Evolutionary conservation across 108 stramenopile species (phyloP).

Genomic region (Cyclotella sp.): DNA sequence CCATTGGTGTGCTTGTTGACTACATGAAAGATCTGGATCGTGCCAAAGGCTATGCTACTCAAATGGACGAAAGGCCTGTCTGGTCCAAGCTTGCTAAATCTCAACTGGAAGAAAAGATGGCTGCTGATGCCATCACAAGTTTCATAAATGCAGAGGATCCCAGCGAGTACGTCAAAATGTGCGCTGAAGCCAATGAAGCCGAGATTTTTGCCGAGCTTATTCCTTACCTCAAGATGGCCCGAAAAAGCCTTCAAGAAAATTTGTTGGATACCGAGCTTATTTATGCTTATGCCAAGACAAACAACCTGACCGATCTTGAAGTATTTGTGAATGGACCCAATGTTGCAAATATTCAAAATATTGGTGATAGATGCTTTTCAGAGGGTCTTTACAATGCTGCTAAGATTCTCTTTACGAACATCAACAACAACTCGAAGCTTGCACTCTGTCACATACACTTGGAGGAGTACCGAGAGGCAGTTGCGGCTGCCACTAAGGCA

Average conservation of each 20-base stretch:
- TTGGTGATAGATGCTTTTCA: constrained; percentile 95
- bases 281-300: constrained; percentile 96
- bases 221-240: constrained; percentile 99
- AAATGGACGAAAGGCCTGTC: constrained; percentile 96
- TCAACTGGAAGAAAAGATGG: constrained; percentile 96
- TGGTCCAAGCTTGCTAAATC: constrained; percentile 99
- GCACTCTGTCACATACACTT: constrained; percentile 98
- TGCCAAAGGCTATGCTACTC: constrained; percentile 97
- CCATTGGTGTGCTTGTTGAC: constrained; percentile 98
- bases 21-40: constrained; percentile 97
- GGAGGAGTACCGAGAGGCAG: constrained; percentile 98
- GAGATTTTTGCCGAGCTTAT: constrained; percentile 96
- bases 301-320: constrained; percentile 97
- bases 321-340: constrained; percentile 97
- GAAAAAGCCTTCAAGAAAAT: constrained; percentile 97
- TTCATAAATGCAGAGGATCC: constrained; percentile 99
- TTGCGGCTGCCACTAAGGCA: constrained; percentile 97
- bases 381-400: constrained; percentile 98
- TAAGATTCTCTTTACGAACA: constrained; percentile 95
- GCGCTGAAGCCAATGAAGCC: constrained; percentile 93
- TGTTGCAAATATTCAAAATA: constrained; percentile 97
- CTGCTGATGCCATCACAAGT: constrained; percentile 95
- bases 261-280: constrained; percentile 98
- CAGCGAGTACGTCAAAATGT: constrained; percentile 94
- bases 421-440: constrained; percentile 99